phyloP scores from a whole-genome alignment of 192 early-diverging fungal genomes.

The Linnemannia zychae region DNA sequence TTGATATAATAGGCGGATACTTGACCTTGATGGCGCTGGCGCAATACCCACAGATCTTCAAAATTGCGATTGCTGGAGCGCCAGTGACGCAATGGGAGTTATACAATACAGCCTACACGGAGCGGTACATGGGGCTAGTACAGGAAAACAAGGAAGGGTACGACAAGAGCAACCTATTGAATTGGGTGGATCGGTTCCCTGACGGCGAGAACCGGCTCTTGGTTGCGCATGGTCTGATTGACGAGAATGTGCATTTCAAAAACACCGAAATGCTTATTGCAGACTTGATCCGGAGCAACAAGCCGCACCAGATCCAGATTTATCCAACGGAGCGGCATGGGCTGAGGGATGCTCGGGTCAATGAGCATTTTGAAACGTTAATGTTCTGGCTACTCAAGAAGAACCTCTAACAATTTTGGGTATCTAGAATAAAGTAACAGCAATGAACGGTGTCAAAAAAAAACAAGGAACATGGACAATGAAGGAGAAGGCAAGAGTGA shows the following conservation, averaged over 20 bases:
- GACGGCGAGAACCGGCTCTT: conserved; percentile 71
- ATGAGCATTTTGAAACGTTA: conserved; percentile 85
- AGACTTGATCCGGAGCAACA: conserved; percentile 63
- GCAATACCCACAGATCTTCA: conserved; percentile 70
- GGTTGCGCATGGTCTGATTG: conserved; percentile 79
- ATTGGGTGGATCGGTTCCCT: conserved; percentile 67
- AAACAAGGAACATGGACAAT: no score
- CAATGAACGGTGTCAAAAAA: background rate
- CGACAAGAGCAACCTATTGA: conserved; percentile 63
- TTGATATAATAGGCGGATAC: conserved; percentile 68
- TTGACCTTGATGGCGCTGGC: conserved; percentile 74
- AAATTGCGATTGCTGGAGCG: conserved; percentile 75
- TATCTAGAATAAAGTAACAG: background rate
- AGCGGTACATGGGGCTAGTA: conserved; percentile 76
- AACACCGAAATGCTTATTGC: conserved; percentile 71
- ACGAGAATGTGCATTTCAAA: conserved; percentile 84
- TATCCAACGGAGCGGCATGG: conserved; percentile 86
- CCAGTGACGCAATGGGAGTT: conserved; percentile 82
- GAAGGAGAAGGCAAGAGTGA: no score
- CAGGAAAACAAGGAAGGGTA: conserved; percentile 64
- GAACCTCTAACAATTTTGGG: conserved; percentile 58
- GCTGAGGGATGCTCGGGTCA: conserved; percentile 70
- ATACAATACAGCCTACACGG: conserved; percentile 82
- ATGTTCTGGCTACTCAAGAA: conserved; percentile 74
- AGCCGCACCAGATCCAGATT: conserved; percentile 73